phyloP scores from a whole-genome alignment of 805 yeast species.

The Barnettozyma populi region DNA sequence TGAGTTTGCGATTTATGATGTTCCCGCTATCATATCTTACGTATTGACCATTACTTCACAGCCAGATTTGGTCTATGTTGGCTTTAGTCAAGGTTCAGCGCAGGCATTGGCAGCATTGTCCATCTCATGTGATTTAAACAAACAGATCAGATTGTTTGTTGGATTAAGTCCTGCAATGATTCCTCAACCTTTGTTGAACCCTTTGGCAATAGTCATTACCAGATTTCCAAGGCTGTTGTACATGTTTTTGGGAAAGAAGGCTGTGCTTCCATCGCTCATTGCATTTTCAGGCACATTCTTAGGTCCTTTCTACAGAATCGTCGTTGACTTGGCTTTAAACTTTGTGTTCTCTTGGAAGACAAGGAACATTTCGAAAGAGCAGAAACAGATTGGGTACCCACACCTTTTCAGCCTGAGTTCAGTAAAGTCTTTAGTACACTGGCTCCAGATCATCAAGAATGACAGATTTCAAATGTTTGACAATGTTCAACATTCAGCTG shows the following conservation, averaged over 20 bases:
- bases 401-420: slow-evolving; percentile 89
- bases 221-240: slow-evolving; percentile 73
- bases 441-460: slow-evolving; percentile 85
- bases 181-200: slow-evolving; percentile 77
- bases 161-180: slow-evolving; percentile 95
- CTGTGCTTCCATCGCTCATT: slow-evolving; percentile 64
- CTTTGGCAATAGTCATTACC: slow-evolving; percentile 68
- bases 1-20: slow-evolving; percentile 88
- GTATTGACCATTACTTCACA: slow-evolving; percentile 47
- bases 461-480: slow-evolving; percentile 86
- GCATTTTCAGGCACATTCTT: slow-evolving; percentile 78
- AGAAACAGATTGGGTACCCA: slow-evolving; percentile 74
- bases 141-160: slow-evolving; percentile 49
- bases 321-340: slow-evolving; percentile 67
- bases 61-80: slow-evolving; percentile 69
- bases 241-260: slow-evolving; percentile 66
- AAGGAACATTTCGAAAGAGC: slow-evolving; percentile 60
- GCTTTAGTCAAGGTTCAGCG: slow-evolving; percentile 92
- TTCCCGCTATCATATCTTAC: slow-evolving; percentile 78
- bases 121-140: slow-evolving; percentile 56
- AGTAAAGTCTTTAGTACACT: slow-evolving; percentile 90
- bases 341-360: slow-evolving; percentile 79
- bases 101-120: slow-evolving; percentile 89
- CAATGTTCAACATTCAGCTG: slow-evolving; percentile 35
- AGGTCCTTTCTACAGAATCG: slow-evolving; percentile 65